Conservation (phyloP, 805 yeast species). For the Jamesozyma piceae region DNA sequence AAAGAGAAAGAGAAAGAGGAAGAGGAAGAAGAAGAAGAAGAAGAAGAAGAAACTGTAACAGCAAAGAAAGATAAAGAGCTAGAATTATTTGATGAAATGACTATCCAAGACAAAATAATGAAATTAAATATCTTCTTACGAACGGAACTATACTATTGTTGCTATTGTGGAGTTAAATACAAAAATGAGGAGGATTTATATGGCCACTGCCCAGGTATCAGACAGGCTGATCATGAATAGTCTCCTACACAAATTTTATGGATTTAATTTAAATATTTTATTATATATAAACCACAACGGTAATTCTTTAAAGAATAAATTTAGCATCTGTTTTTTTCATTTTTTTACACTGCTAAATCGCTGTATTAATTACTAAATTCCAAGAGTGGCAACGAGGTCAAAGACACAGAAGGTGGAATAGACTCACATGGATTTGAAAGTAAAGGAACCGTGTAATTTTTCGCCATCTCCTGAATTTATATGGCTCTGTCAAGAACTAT, state of each 20-base stretch:
- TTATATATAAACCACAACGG: too few relatives aligned
- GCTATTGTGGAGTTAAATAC: constrained; percentile 40
- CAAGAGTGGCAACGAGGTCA: too few relatives aligned
- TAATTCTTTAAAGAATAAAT: too few relatives aligned
- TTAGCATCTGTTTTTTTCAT: too few relatives aligned
- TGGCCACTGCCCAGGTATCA: constrained; percentile 41
- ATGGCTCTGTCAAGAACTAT: constrained; percentile 31
- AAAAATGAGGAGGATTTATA: constrained; percentile 32
- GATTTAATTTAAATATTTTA: not conserved
- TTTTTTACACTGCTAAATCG: too few relatives aligned
- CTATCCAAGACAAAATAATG: constrained; percentile 24
- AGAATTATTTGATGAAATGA: constrained; percentile 21
- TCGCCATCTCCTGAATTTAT: constrained; percentile 32
- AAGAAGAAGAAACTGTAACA: not conserved
- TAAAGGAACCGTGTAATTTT: constrained; percentile 16
- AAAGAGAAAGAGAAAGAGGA: not conserved
- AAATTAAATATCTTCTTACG: constrained; percentile 35
- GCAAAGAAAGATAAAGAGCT: constrained; percentile 26
- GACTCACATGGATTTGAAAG: not conserved
- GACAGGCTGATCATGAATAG: constrained; percentile 36
- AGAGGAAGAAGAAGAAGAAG: not conserved
- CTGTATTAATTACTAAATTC: too few relatives aligned
- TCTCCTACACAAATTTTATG: not conserved
- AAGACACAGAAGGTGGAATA: too few relatives aligned
- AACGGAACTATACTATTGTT: constrained; percentile 36